phyloP scores from a whole-genome alignment of 2,329 filamentous ascomycete species.

The Claviceps sp. region DNA sequence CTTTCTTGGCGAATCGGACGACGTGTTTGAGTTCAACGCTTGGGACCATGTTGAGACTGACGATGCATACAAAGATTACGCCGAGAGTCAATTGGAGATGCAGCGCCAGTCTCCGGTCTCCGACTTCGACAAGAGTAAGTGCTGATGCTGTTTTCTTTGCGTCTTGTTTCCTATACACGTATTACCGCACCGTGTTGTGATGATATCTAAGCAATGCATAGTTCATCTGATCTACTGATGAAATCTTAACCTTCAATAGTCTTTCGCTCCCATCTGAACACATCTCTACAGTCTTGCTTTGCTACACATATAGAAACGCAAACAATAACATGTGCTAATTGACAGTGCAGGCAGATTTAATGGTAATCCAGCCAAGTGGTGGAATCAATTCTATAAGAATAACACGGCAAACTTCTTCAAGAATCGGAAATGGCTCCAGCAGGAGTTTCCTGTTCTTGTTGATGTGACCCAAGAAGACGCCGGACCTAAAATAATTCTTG shows the following conservation, averaged over 20 bases:
- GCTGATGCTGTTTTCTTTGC: not conserved
- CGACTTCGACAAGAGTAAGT: constrained; percentile 78
- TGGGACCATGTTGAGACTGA: constrained; percentile 98
- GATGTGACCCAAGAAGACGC: constrained; percentile 58
- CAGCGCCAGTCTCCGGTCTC: constrained; percentile 80
- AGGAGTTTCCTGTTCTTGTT: constrained; percentile 85
- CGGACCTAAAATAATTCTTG: constrained; percentile 59
- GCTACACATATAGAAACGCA: not conserved
- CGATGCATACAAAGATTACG: constrained; percentile 73
- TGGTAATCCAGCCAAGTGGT: constrained; percentile 82
- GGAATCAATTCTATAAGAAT: constrained; percentile 97
- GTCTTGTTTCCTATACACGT: not conserved
- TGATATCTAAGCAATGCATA: constrained; percentile 49
- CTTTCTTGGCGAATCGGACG: constrained; percentile 66
- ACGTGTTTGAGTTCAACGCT: constrained; percentile 95
- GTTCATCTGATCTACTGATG: constrained; percentile 60
- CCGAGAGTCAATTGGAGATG: constrained; percentile 68
- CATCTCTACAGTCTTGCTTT: constrained; percentile 3
- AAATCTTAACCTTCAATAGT: constrained; percentile 35
- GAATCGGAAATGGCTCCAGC: constrained; percentile 89
- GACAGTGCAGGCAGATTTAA: constrained; percentile 61
- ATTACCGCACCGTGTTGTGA: constrained; percentile 30
- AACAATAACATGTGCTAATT: constrained; percentile 23
- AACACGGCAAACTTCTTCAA: constrained; percentile 98
- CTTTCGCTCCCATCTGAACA: constrained; percentile 64